Conservation (phyloP, 108 stramenopile genomes). For the Pseudonitzschia multistriata region DNA sequence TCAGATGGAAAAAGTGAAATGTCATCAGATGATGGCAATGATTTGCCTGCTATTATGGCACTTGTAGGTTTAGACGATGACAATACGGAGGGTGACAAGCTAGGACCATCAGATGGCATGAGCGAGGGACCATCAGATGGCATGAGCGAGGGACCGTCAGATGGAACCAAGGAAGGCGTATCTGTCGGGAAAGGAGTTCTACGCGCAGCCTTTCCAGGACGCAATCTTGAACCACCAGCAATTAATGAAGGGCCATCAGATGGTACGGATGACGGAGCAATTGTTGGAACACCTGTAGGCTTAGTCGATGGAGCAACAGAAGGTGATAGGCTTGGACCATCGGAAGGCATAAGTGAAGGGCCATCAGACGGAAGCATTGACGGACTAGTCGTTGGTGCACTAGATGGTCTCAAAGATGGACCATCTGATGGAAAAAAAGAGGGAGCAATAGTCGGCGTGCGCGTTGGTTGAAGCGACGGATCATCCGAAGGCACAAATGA, state of each 20-base stretch:
- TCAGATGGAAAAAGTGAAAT: slow-evolving; percentile 15
- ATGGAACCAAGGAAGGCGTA: not conserved
- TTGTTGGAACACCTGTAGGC: not conserved
- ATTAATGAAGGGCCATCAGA: not conserved
- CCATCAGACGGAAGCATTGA: not conserved
- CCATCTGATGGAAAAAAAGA: not conserved
- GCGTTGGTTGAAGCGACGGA: not conserved
- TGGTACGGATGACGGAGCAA: not conserved
- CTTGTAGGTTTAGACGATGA: too few species aligned
- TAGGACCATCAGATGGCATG: not conserved
- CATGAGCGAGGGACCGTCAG: not conserved
- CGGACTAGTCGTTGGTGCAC: too few species aligned
- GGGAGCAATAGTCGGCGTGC: not conserved
- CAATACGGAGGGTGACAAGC: not conserved
- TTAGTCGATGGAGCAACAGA: not conserved
- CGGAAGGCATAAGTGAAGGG: not conserved
- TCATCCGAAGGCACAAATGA: not conserved
- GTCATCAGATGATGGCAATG: not conserved
- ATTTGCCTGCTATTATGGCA: too few species aligned
- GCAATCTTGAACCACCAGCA: not conserved
- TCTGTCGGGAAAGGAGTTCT: not conserved
- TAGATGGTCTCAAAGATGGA: too few species aligned
- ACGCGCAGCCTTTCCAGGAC: too few species aligned
- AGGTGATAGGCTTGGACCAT: not conserved
- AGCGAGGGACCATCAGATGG: not conserved